phyloP scores from a whole-genome alignment of 306 rosid species.

The Quillaja saponaria region DNA sequence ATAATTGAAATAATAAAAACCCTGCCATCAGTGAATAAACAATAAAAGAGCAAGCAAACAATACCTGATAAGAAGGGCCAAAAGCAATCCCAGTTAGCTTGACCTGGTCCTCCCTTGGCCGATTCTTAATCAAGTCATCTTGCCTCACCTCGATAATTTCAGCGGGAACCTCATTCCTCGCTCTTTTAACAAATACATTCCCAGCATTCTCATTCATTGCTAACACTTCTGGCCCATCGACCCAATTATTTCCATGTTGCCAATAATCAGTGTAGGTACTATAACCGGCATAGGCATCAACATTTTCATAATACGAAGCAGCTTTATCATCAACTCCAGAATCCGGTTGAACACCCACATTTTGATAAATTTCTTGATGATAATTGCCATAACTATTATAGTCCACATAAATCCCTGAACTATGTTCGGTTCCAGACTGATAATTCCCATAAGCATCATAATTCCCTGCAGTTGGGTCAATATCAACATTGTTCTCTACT shows the following conservation, averaged over 20 bases:
- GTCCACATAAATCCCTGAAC: conserved; percentile 29
- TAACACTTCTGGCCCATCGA: conserved; percentile 34
- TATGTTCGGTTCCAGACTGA: conserved; percentile 45
- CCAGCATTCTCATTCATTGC: conserved; percentile 31
- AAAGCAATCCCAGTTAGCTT: conserved; percentile 85
- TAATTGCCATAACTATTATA: conserved; percentile 43
- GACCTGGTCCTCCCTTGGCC: conserved; percentile 88
- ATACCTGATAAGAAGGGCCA: conserved; percentile 91
- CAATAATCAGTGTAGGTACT: conserved; percentile 41
- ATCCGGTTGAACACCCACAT: conserved; percentile 35
- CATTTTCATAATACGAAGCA: conserved; percentile 31
- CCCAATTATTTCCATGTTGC: conserved; percentile 52
- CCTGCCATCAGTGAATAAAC: not conserved
- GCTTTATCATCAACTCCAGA: conserved; percentile 36
- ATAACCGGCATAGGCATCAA: conserved; percentile 38
- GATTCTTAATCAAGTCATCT: conserved; percentile 86
- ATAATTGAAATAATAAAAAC: not conserved
- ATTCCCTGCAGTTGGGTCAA: conserved; percentile 36
- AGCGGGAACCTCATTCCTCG: conserved; percentile 67
- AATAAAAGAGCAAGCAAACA: conserved; percentile 11
- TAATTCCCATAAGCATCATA: conserved; percentile 28
- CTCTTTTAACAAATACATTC: conserved; percentile 60
- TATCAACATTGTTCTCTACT: conserved; percentile 17
- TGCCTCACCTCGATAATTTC: conserved; percentile 89
- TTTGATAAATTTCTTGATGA: conserved; percentile 40